phyloP scores from a whole-genome alignment of 768 basidiomycete genomes.

The Auricularia cornea region DNA sequence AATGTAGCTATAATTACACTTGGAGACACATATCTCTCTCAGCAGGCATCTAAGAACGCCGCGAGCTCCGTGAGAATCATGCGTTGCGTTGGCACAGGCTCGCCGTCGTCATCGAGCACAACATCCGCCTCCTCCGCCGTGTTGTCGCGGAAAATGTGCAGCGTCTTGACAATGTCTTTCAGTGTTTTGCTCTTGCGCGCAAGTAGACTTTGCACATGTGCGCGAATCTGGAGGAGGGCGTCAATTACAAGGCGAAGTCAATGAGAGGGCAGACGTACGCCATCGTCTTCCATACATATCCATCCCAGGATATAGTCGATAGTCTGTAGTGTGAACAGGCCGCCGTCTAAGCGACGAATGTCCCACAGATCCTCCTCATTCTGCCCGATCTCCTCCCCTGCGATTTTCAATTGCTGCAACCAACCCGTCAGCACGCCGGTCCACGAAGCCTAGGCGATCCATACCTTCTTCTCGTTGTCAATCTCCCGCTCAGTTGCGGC shows the following conservation, averaged over 20 bases:
- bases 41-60: conserved; percentile 43
- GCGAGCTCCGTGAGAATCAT: conserved; percentile 66
- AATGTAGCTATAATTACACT: conserved; percentile 6
- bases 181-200: conserved; percentile 63
- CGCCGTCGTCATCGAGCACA: conserved; percentile 25
- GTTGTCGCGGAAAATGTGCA: conserved; percentile 66
- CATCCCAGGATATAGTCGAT: conserved; percentile 92
- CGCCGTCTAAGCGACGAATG: conserved; percentile 77
- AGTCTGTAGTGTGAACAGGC: conserved; percentile 81
- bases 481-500: conserved; percentile 58
- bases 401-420: conserved; percentile 42
- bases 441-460: too few relatives aligned
- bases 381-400: conserved; percentile 46
- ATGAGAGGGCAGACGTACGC: conserved; percentile 44
- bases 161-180: conserved; percentile 58
- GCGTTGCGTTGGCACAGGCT: conserved; percentile 44
- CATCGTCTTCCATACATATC: conserved; percentile 97
- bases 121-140: conserved; percentile 44
- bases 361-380: conserved; percentile 76
- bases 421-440: conserved; percentile 1
- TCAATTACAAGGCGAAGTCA: conserved; percentile 5
- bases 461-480: conserved; percentile 56
- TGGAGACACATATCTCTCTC: conserved; percentile 11
- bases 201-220: conserved; percentile 70
- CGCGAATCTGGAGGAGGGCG: conserved; percentile 51